Evolutionary conservation across 2,329 filamentous ascomycete genomes (phyloP).

Genomic region (Botryotinia globosa): DNA sequence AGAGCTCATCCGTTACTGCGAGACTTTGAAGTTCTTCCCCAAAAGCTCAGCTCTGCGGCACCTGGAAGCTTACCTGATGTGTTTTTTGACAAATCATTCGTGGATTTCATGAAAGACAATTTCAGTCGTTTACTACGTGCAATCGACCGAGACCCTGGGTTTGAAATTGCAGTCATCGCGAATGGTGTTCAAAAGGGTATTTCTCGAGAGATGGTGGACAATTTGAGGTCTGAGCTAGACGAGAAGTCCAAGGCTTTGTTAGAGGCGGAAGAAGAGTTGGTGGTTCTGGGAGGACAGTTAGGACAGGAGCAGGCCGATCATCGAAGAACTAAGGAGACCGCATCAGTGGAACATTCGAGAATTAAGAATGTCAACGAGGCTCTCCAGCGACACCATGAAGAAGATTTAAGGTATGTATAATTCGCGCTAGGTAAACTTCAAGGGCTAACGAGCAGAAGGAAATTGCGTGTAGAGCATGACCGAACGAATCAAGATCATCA

Average conservation of each 20-base stretch:
- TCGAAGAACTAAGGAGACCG: slow-evolving; percentile 60
- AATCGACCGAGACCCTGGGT: slow-evolving; percentile 84
- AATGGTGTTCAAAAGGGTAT: slow-evolving; percentile 85
- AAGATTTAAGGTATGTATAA: slow-evolving; percentile 54
- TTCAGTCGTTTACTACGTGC: slow-evolving; percentile 81
- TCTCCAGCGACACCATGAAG: slow-evolving; percentile 67
- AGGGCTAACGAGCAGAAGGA: slow-evolving; percentile 32
- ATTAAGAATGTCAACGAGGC: slow-evolving; percentile 59
- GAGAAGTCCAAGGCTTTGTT: slow-evolving; percentile 60
- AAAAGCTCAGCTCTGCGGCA: slow-evolving; percentile 56
- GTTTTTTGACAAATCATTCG: slow-evolving; percentile 80
- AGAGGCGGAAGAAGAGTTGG: slow-evolving; percentile 46
- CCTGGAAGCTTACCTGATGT: slow-evolving; percentile 67
- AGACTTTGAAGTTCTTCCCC: slow-evolving; percentile 84
- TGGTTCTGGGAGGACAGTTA: slow-evolving; percentile 52
- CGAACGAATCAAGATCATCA: slow-evolving; percentile 35
- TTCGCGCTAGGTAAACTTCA: not conserved
- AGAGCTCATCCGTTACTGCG: slow-evolving; percentile 75
- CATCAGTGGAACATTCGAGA: slow-evolving; percentile 49
- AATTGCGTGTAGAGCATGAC: slow-evolving; percentile 38
- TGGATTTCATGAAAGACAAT: slow-evolving; percentile 95
- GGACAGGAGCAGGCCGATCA: slow-evolving; percentile 74
- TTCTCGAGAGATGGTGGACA: slow-evolving; percentile 89
- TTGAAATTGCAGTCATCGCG: slow-evolving; percentile 77
- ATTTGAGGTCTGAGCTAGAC: slow-evolving; percentile 71